These are phyloP conservation scores for Canavalia gladiata DNA, from an alignment of 306 rosid species.

Conservation along the genomic window DNA sequence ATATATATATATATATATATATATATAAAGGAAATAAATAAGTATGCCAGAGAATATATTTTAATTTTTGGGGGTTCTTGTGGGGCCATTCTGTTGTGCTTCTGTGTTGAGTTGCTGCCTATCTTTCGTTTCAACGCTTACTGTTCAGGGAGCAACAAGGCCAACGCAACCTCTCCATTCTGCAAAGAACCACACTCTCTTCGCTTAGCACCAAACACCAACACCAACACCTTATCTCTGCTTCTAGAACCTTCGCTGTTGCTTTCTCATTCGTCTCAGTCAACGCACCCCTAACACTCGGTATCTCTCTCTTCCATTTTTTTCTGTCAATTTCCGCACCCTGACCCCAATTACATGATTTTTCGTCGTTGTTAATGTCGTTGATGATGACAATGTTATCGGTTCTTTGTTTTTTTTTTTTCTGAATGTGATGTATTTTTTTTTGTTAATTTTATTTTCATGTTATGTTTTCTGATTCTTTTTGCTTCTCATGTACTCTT, in stretches of 20 bases:
- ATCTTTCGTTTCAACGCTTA: neutral
- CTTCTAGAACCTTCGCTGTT: slow-evolving; percentile 30
- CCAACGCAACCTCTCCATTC: neutral
- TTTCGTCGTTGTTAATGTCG: neutral
- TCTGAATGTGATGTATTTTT: neutral
- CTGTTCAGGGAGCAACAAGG: neutral
- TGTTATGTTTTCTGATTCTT: neutral
- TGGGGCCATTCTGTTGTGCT: neutral
- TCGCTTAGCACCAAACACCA: neutral
- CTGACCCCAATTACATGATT: neutral
- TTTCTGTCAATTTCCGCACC: neutral
- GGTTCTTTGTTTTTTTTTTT: neutral
- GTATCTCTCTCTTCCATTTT: slow-evolving; percentile 34
- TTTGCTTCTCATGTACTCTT: neutral
- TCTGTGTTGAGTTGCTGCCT: neutral
- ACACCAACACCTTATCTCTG: too few species aligned
- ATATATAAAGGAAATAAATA: too few species aligned
- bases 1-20: too few species aligned
- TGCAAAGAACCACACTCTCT: neutral
- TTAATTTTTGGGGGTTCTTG: neutral
- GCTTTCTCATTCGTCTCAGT: neutral
- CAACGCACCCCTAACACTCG: neutral
- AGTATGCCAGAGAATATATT: neutral
- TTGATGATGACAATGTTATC: neutral
- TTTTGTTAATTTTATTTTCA: neutral